Base-by-base conservation (phyloP, 2,329 filamentous ascomycete species). In the Colletotrichum spinosum region DNA sequence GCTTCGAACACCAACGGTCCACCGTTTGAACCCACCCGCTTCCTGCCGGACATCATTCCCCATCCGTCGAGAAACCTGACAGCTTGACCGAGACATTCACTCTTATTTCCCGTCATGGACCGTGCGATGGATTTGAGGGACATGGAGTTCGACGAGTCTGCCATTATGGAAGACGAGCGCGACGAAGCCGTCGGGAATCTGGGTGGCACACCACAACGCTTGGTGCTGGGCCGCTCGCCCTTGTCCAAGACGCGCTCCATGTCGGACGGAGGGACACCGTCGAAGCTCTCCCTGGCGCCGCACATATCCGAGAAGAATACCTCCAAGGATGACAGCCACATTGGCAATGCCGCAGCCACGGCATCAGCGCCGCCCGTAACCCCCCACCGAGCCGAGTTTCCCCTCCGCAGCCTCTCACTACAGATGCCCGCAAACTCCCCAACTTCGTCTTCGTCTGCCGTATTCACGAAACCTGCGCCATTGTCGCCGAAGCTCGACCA, bases 401-500 rank as follows among this genome's bases (percentile, higher is more conserved):
- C 88, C 55, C 76, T 84, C 41, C 86, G 88, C 60, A 89, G 88
- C 44, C 83, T 96, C 62, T 89, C 90, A 25, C 78, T 94, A 70
- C 90, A 93, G 73, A 86, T 93, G 83, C 88, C 90, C 35, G 82
- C 80, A 70, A 84, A 80, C 70, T 77, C 76, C 61, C 77, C 79
- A 35, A 70, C 76, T 5, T 58, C 60, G 38, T 39, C 51, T 35
- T 48, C 67, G 8, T 56, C 68, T 34, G 70, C 70, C 67, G 71
- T 73, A n/a, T 76, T 77, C 48, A 78, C 75, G 55, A 90, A 86
- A 72, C 82, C 89, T n/a, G 80, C 80, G 34, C 93, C 94, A 70
- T 84, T 95, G 65, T 97, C 93, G 2, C 94, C 94, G 13, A 94
- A 97, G 76, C 86, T 96, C 68, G 94, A 97, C 76, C 86, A 92